Base-by-base conservation (phyloP, 1,284 basidiomycete species). In the Ceratobasidium sp. region DNA sequence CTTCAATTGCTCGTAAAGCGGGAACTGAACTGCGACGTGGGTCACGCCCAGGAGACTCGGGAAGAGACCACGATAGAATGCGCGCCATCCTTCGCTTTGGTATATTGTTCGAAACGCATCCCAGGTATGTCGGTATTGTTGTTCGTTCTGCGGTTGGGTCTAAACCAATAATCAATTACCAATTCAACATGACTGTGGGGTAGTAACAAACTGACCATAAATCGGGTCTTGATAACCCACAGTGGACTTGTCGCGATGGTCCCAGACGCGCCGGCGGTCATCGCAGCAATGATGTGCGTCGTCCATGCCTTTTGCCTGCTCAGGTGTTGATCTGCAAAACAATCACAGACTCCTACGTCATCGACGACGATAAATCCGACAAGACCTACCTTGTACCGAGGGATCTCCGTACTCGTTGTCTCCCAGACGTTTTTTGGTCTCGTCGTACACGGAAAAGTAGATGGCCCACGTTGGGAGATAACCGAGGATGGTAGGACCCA, bases 391-490 rank as follows among this genome's bases (percentile, higher is more conserved):
- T 69, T 44, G 73, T 17, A 73, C 68, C 0, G 57, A 74, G 13
- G 76, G 74, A 56, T 65, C 73, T 33, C 42, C 26, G 59, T 77
- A 68, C 23, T 67, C 64, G 62, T 75, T 73, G 77, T 74, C 91
- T 56, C 94, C 94, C 82, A 96, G 92, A 48, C 88, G 86, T 33
- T 90, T 90, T 88, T 98, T 98, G 85, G 96, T 94, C 78, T 93
- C 91, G 86, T 98, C 96, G 86, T 98, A 98, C 23, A 98, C 95
- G n/a, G 95, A 92, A 84, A 98, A 98, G 85, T 98, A 98, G 81
- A 98, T 98, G 38, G 96, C 96, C 96, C 96, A 98, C 10, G 96
- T 98, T 33, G 96, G 96, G 54, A 98, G 90, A 85, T 98, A 98
- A 7, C 96, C 96, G 5, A 96, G 89, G 78, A 98, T 90, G 15